These are phyloP conservation scores for Auricularia sp. DNA, from an alignment of 768 basidiomycete species.

Conservation along the genomic window DNA sequence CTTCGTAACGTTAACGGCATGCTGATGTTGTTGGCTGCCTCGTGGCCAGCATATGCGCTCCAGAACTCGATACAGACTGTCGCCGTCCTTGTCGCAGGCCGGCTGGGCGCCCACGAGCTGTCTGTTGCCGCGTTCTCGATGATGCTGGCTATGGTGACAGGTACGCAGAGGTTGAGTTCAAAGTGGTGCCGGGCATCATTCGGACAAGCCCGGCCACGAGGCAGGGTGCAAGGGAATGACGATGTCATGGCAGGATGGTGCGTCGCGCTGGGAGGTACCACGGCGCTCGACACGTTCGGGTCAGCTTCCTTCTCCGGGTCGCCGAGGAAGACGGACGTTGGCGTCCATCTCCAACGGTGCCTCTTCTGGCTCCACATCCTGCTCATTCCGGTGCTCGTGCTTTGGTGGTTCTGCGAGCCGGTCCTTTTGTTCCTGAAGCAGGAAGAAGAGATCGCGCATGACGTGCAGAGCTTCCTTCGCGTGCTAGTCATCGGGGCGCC, in stretches of 20 bases:
- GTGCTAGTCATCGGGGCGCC: conserved; percentile 57
- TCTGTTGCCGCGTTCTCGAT: conserved; percentile 63
- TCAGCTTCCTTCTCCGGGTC: conserved; percentile 70
- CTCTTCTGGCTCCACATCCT: conserved; percentile 53
- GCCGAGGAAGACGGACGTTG: conserved; percentile 45
- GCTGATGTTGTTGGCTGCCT: not conserved
- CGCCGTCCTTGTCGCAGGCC: conserved; percentile 53
- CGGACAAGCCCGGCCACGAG: conserved; percentile 14
- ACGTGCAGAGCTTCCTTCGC: conserved; percentile 58
- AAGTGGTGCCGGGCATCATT: conserved; percentile 3
- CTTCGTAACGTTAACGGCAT: not conserved
- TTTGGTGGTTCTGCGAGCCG: conserved; percentile 59
- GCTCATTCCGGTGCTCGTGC: conserved; percentile 48
- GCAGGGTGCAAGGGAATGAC: conserved; percentile 14
- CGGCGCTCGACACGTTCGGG: conserved; percentile 67
- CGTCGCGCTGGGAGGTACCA: conserved; percentile 68
- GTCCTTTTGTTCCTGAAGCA: conserved; percentile 57
- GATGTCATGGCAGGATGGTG: conserved; percentile 66
- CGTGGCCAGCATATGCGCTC: conserved; percentile 36
- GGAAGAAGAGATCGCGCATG: conserved; percentile 41
- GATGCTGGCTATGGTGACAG: conserved; percentile 74
- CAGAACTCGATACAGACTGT: conserved; percentile 68
- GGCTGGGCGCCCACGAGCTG: conserved; percentile 58
- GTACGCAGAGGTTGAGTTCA: conserved; percentile 34
- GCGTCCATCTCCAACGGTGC: conserved; percentile 64